Evolutionary conservation across 495 filamentous ascomycete species (phyloP).

Genomic region (Aspergillus leporis): DNA sequence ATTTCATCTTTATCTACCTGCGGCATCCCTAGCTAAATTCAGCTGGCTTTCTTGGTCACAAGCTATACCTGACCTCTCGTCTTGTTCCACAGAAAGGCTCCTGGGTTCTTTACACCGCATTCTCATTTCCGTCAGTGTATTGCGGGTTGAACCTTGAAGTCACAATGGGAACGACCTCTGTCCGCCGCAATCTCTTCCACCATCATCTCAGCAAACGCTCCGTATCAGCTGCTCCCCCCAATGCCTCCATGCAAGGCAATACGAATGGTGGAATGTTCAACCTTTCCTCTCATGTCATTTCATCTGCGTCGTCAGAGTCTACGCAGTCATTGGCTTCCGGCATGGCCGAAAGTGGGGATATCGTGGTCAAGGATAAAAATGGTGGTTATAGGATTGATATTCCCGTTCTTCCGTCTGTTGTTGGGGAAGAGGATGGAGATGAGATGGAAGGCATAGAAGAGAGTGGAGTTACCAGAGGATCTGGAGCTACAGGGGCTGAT

Average conservation of each 20-base stretch:
- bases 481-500: slow-evolving; percentile 17
- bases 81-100: not conserved
- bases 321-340: slow-evolving; percentile 34
- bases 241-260: slow-evolving; percentile 16
- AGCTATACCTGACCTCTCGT: not conserved
- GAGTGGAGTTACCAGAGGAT: slow-evolving; percentile 25
- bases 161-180: slow-evolving; percentile 39
- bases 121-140: not conserved
- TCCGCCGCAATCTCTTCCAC: slow-evolving; percentile 76
- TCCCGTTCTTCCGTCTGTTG: slow-evolving; percentile 52
- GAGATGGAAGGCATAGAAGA: slow-evolving; percentile 45
- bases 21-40: not conserved
- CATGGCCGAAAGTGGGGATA: slow-evolving; percentile 59
- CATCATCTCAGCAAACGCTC: slow-evolving; percentile 68
- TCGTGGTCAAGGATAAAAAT: slow-evolving; percentile 73
- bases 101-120: not conserved
- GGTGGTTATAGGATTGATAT: slow-evolving; percentile 74
- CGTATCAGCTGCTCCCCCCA: slow-evolving; percentile 43
- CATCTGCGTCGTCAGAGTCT: slow-evolving; percentile 41
- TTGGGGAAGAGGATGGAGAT: slow-evolving; percentile 54
- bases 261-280: slow-evolving; percentile 25
- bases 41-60: not conserved
- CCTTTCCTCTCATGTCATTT: slow-evolving; percentile 31
- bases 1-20: not conserved
- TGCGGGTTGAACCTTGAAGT: not conserved